Base-by-base conservation (phyloP, 2,329 filamentous ascomycete species). In the Alternaria triticimaculans region DNA sequence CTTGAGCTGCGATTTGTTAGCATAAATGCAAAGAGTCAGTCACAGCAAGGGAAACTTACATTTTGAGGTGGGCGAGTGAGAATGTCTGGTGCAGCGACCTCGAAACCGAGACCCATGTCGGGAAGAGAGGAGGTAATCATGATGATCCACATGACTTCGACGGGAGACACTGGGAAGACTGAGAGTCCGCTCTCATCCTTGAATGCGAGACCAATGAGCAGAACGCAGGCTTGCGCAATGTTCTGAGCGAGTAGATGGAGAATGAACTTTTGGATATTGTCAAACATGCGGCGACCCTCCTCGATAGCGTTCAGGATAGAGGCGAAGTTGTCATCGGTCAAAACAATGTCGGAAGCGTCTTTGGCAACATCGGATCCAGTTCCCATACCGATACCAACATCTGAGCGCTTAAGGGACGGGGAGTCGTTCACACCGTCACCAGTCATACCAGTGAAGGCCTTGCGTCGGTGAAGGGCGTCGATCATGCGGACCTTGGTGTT, bases 401-500 rank as follows among this genome's bases (percentile, higher is more conserved):
- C 82, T 3, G 82, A 81, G 18, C 78, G 78, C 68, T 83, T 82
- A 11, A 83, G 75, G 15, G 80, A 80, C n/a, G 81, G 82, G 11
- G 80, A 80, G 62, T 83, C 82, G 60, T 84, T 84, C 51, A 83
- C 82, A 61, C 81, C 81, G 49, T 84, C 81, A 51, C 81, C 82
- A 50, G 76, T 80, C 81, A 82, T 82, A 55, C 79, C 80, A 43
- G 77, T 80, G 64, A 80, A 82, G 33, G 75, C 76, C 55, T 77
- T 77, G 37, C 81, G 76, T 44, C 81, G 75, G 56, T 83, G 81
- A 14, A 83, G 72, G n/a, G 81, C 75, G 18, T 72, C 74, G 10
- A 84, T 80, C 81, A 84, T 83, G 28, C 82, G 78, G 11, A 82
- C 78, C 65, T 84, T 84, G 28, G 82, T 83, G 21, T 77, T 80